Conservation (phyloP, 2,329 filamentous ascomycete genomes). For the Colletotrichum sp. region DNA sequence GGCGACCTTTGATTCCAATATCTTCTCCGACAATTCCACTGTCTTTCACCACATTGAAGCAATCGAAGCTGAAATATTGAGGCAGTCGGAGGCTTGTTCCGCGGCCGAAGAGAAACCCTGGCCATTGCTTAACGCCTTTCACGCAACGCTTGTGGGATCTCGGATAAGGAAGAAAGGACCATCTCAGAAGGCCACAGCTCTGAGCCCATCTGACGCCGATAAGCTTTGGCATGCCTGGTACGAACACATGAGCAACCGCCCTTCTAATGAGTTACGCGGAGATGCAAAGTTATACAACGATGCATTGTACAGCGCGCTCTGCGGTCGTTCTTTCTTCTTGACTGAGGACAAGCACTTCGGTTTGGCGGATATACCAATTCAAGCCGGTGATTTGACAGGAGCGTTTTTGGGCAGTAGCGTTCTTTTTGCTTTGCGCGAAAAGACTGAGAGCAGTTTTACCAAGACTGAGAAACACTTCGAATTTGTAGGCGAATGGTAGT, state of each 20-base stretch:
- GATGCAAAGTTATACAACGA: background rate
- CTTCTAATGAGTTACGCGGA: background rate
- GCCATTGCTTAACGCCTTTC: accelerated
- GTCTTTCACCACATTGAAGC: background rate
- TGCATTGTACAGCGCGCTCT: background rate
- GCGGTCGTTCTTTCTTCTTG: background rate
- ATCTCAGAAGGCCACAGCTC: accelerated
- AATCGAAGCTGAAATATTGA: background rate
- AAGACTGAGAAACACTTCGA: no score
- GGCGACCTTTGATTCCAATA: accelerated
- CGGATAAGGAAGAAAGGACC: background rate
- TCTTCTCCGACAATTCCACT: accelerated
- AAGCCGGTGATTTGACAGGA: accelerated
- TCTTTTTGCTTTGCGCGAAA: background rate
- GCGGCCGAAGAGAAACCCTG: accelerated
- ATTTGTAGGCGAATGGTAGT: no score
- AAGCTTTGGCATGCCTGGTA: background rate
- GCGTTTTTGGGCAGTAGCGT: accelerated
- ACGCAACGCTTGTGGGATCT: accelerated
- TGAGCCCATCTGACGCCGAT: accelerated
- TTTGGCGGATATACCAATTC: background rate
- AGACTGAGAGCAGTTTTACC: accelerated
- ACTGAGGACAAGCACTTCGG: background rate
- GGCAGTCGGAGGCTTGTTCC: accelerated
- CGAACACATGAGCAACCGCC: background rate